Conservation (phyloP, 306 rosid species). For the Castanea mollissima region DNA sequence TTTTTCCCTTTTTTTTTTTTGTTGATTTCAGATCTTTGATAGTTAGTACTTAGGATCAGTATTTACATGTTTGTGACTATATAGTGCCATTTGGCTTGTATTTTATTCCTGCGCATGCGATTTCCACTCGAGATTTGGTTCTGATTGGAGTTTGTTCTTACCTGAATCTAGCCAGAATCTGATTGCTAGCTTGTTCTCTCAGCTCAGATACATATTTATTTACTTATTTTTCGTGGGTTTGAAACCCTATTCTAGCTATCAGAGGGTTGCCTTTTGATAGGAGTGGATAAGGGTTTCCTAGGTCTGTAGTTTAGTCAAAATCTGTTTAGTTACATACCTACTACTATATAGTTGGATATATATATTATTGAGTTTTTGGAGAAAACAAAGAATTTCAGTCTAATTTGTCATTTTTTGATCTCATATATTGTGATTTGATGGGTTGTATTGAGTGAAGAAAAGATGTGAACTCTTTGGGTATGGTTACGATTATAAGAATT, state of each 20-base stretch:
- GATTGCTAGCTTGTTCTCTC: not conserved
- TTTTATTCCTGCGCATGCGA: constrained; percentile 36
- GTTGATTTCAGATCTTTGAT: constrained; percentile 4
- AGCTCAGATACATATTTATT: not conserved
- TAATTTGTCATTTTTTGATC: not conserved
- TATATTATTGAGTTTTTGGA: not conserved
- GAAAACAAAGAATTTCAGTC: not conserved
- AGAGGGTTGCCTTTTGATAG: constrained; percentile 7
- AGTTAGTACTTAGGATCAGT: too few species aligned
- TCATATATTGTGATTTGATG: not conserved
- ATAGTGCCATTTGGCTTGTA: constrained; percentile 1
- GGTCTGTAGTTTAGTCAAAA: not conserved
- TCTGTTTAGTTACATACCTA: not conserved
- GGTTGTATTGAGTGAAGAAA: not conserved
- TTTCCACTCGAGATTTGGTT: constrained; percentile 24
- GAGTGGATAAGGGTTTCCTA: not conserved
- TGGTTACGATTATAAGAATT: not conserved
- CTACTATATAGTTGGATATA: not conserved
- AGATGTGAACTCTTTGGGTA: not conserved
- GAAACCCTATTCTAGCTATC: constrained; percentile 30
- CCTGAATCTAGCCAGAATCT: constrained; percentile 25
- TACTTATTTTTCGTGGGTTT: not conserved
- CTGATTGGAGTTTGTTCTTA: constrained; percentile 20
- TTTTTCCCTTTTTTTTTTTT: not conserved
- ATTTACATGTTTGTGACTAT: not conserved